Evolutionary conservation across 495 filamentous ascomycete species (phyloP), one percentile per base, ranked within the genome.

Genomic region (Penicillium antarcticum): DNA sequence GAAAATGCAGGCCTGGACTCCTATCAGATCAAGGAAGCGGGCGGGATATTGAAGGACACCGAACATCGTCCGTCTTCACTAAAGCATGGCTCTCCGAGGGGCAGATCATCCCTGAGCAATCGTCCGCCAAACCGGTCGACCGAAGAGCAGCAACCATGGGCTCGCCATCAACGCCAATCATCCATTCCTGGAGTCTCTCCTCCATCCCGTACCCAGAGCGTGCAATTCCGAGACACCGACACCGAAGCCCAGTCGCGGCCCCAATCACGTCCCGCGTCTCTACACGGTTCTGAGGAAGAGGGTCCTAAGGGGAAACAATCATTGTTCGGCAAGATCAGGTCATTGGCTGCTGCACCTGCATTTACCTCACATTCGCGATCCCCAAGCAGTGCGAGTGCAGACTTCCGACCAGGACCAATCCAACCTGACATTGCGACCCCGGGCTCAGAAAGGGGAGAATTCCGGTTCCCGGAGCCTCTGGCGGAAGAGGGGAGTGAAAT

Each of bases 261-360:
- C 8, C 79, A 80, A 51, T 79, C 74, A 32, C 69, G 80, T 48
- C 74, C 80, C 8, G 72, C 74, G 16, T 86, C 85, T 10, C 73
- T 80, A 65, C 38, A 37, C 42, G 79, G 80, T 45, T 86, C 87
- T 52, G 68, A 48, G 26, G 72, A 78, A 34, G 60, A 70, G 16
- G 61, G 70, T 13, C 71, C 67, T 14, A 82, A 79, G 58, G 78
- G 84, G 16, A 77, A 80, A 42, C 80, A 80, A 21, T 82, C 82
- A n/a, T 74, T 89, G 42, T 84, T 90, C 55, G 77, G 79, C 5
- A 87, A 81, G 56, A 56, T 91, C 44, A 88, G 83, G 55, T 75
- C 80, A 6, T 69, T 91, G 23, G 76, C 76, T 13, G 66, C 56
- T 19, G 64, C 71, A 1, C 63, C 73, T 5, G 55, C 66, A 5